Evolutionary conservation across 1,139 yeast genomes (phyloP), one percentile per base, ranked within the genome.

Genomic region (Blastobotrys persicus): DNA sequence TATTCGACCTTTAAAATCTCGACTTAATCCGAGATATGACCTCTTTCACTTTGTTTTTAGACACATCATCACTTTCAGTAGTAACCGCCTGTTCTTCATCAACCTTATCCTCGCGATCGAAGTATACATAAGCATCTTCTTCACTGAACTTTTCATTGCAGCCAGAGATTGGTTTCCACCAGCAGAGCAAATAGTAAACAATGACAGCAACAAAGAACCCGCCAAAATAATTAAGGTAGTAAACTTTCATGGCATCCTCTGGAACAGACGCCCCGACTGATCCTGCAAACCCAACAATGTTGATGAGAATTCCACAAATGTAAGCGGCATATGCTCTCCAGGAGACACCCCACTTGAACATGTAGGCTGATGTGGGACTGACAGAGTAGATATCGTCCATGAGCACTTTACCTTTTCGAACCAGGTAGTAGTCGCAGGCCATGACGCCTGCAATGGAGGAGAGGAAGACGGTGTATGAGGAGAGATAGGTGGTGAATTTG

Each of bases 371-470:
- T n/a, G 70, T 65, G 61, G 65, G 68, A 38, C 69, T 65, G 32
- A 74, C 72, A 4, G 77, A 63, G 63, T 83, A 88, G 53, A 88
- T 68, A 60, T 87, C 91, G 35, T 78, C 74, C 45, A 88, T 68
- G 53, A 77, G 73, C 56, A 87, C 63, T 63, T 75, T 76, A 41
- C 96, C 96, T 66, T 89, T 80, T 71, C 70, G 55, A 17, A 88
- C 80, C 53, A 83, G 75, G 67, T 76, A 85, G 68, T 87, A 89
- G 68, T 89, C 96, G 50, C 83, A 74, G 53, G 83, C 78, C 48
- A 87, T 78, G 42, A 85, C 89, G 55, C 96, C 96, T 6, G 94
- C 91, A 64, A 89, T 85, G 28, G 95, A 79, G 1, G 94, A 85
- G 47, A 89, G 73, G 76, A 89, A 89, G 23, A 88, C 92, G 0